Percentiles rank a stretch among this genome's conserved stretches.
Evolutionary conservation across 805 yeast species (phyloP).

Genomic region (Spathaspora girioi): DNA sequence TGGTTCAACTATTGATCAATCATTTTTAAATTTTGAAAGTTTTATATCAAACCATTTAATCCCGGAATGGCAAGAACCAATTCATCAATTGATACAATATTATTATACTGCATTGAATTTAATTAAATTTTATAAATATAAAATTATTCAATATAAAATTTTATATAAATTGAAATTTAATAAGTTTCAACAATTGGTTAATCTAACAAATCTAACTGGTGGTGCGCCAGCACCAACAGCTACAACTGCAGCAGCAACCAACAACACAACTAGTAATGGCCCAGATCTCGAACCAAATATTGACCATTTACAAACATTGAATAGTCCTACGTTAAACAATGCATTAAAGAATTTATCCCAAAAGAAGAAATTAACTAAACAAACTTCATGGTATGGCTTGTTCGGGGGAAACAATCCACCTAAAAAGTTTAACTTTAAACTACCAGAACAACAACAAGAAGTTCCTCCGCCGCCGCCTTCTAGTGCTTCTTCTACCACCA

Average conservation of each 20-base stretch:
- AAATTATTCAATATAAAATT: slow-evolving; percentile 47
- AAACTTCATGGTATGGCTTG: slow-evolving; percentile 41
- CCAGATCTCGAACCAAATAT: slow-evolving; percentile 9
- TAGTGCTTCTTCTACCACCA: background rate
- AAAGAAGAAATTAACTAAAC: slow-evolving; percentile 23
- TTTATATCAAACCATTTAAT: slow-evolving; percentile 34
- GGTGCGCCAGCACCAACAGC: background rate
- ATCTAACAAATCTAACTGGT: slow-evolving; percentile 15
- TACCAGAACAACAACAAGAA: slow-evolving; percentile 1
- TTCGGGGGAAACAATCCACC: slow-evolving; percentile 33
- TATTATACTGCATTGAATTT: slow-evolving; percentile 41
- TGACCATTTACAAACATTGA: slow-evolving; percentile 29
- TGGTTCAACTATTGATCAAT: slow-evolving; percentile 51
- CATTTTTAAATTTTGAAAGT: slow-evolving; percentile 46
- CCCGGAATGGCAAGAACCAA: slow-evolving; percentile 48
- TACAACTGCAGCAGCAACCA: background rate
- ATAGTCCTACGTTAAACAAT: slow-evolving; percentile 36
- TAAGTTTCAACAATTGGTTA: slow-evolving; percentile 34
- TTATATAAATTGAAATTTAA: slow-evolving; percentile 36
- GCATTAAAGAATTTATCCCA: slow-evolving; percentile 32
- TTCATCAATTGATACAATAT: slow-evolving; percentile 46
- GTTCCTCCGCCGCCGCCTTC: background rate
- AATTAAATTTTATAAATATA: slow-evolving; percentile 47
- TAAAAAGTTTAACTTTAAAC: slow-evolving; percentile 9
- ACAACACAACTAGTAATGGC: background rate